These are phyloP conservation scores for Saccharomycopsis selenospora DNA, from an alignment of 805 yeast genomes.

Conservation along the genomic window DNA sequence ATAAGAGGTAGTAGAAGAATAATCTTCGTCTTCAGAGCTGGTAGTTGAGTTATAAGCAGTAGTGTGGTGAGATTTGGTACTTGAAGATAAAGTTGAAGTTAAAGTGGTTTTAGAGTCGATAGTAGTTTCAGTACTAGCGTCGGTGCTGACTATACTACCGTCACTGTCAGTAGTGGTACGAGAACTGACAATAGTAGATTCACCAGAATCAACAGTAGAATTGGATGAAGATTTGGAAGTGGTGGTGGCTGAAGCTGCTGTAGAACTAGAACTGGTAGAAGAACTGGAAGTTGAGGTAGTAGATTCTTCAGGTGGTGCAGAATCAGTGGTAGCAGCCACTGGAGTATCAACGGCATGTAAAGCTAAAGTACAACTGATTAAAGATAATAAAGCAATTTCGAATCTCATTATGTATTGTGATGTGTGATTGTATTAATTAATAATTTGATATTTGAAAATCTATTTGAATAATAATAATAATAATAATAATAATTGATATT, in stretches of 20 bases:
- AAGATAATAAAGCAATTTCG: background rate
- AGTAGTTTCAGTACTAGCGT: background rate
- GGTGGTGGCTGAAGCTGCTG: background rate
- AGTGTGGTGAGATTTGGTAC: background rate
- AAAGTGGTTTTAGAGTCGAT: background rate
- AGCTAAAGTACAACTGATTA: conserved; percentile 1
- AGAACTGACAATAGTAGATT: background rate
- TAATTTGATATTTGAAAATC: background rate
- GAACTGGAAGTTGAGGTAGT: background rate
- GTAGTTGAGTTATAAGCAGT: background rate
- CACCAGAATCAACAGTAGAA: background rate
- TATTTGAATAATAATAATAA: background rate
- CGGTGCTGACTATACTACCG: background rate
- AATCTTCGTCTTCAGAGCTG: too few species aligned
- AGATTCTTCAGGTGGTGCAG: conserved; percentile 5
- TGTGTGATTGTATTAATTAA: background rate
- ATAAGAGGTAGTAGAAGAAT: background rate
- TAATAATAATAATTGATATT: background rate
- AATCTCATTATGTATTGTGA: background rate
- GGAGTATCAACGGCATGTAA: conserved; percentile 14
- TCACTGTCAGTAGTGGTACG: background rate
- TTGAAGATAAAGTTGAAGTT: background rate
- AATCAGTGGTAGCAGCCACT: conserved; percentile 8
- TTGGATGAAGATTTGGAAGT: background rate
- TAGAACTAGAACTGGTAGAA: background rate